Percentiles rank a stretch among this genome's conserved stretches.
Conservation (phyloP, 2,329 filamentous ascomycete species). For the Rutstroemia sp. region DNA sequence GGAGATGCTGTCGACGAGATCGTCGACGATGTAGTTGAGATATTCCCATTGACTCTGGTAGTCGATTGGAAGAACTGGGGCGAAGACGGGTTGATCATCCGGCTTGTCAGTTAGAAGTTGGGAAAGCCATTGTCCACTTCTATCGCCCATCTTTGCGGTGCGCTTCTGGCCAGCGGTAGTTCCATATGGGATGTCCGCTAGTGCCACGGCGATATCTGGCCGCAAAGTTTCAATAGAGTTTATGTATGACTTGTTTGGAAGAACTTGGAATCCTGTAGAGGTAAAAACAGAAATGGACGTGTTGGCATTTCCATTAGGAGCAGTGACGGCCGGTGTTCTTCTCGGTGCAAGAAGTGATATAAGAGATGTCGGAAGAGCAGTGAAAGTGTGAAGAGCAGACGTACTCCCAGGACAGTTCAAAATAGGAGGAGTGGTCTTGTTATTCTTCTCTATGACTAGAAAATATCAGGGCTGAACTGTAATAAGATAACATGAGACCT, state of each 20-base stretch:
- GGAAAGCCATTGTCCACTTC: constrained; percentile 75
- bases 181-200: constrained; percentile 64
- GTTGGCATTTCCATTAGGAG: constrained; percentile 64
- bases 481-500: constrained; percentile 33
- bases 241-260: constrained; percentile 63
- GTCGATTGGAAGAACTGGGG: constrained; percentile 67
- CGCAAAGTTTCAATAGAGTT: constrained; percentile 55
- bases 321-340: constrained; percentile 65
- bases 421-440: constrained; percentile 41
- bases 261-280: constrained; percentile 72
- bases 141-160: constrained; percentile 73
- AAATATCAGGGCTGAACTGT: constrained; percentile 1
- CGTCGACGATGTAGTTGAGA: constrained; percentile 60
- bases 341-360: constrained; percentile 70
- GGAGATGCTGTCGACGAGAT: constrained; percentile 51
- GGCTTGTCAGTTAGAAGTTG: constrained; percentile 47
- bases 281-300: constrained; percentile 71
- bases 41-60: constrained; percentile 74
- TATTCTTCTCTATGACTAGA: constrained; percentile 46
- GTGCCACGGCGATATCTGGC: constrained; percentile 73
- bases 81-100: constrained; percentile 42
- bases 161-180: constrained; percentile 60
- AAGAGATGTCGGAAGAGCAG: constrained; percentile 57
- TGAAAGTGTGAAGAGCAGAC: constrained; percentile 65
- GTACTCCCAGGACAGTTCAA: constrained; percentile 32